These are phyloP conservation scores for Sphenostylis stenocarpa DNA, from an alignment of 306 rosid genomes.

Conservation along the genomic window DNA sequence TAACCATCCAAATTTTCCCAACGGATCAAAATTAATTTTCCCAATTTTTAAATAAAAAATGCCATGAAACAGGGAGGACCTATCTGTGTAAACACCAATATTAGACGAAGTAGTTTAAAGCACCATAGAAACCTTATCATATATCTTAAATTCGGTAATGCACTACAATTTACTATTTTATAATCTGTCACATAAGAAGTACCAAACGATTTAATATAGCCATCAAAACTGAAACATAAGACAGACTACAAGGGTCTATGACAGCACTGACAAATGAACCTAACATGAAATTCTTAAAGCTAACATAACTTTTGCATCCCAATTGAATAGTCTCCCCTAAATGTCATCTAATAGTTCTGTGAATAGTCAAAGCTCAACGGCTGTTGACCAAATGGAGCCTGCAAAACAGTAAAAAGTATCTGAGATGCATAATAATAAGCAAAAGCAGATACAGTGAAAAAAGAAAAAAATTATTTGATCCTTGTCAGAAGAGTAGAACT, in stretches of 20 bases:
- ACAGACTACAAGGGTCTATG: constrained; percentile 45
- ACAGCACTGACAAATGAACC: constrained; percentile 35
- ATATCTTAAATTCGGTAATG: constrained; percentile 29
- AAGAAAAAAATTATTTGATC: neutral
- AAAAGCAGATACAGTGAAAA: neutral
- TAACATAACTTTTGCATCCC: constrained; percentile 44
- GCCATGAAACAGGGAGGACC: neutral
- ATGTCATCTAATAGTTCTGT: constrained; percentile 58
- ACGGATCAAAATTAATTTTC: neutral
- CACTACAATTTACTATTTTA: constrained; percentile 42
- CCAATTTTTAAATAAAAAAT: neutral
- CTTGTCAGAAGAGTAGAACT: neutral
- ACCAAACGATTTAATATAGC: constrained; percentile 30
- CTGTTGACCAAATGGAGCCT: constrained; percentile 94
- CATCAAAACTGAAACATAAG: constrained; percentile 40
- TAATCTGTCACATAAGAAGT: constrained; percentile 22
- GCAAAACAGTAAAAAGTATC: constrained; percentile 33
- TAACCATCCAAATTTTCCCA: neutral
- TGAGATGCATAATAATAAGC: neutral
- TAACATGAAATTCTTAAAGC: constrained; percentile 34
- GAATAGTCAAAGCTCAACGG: constrained; percentile 87
- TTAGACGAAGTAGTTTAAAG: neutral
- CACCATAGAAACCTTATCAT: constrained; percentile 17
- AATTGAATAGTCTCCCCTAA: constrained; percentile 33
- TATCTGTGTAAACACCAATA: neutral